phyloP scores from a whole-genome alignment of 2,329 filamentous ascomycete species.

The Blumeriella jaapii region DNA sequence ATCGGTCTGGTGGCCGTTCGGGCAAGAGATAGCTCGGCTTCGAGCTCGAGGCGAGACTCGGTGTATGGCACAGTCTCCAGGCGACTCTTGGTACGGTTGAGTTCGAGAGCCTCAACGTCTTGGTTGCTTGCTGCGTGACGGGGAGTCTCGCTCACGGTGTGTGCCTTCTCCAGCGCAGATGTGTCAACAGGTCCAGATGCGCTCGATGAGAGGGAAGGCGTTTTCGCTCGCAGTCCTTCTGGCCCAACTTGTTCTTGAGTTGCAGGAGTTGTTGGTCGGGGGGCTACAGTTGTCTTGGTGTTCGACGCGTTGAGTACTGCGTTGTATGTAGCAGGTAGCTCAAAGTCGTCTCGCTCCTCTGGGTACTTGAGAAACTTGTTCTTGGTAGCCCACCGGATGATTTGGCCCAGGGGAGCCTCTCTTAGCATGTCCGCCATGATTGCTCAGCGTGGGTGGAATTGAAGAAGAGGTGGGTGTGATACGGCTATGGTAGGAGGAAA shows the following conservation, averaged over 20 bases:
- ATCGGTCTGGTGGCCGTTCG: slow-evolving; percentile 33
- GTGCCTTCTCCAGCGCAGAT: slow-evolving; percentile 18
- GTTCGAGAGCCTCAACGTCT: slow-evolving; percentile 10
- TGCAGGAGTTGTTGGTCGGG: slow-evolving; percentile 1
- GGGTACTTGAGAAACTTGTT: slow-evolving; percentile 46
- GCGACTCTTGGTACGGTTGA: slow-evolving; percentile 18
- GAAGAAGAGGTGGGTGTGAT: not conserved
- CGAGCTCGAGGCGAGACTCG: slow-evolving; percentile 29
- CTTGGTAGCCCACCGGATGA: slow-evolving; percentile 41
- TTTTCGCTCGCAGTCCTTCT: slow-evolving; percentile 2
- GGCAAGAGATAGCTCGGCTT: slow-evolving; percentile 30
- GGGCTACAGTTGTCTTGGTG: slow-evolving; percentile 3
- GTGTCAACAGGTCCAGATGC: slow-evolving; percentile 6
- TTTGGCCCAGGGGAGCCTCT: slow-evolving; percentile 46
- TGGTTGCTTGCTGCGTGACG: slow-evolving; percentile 7
- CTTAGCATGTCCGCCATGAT: slow-evolving; percentile 32
- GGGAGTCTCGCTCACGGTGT: slow-evolving; percentile 13
- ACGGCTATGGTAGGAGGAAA: not conserved
- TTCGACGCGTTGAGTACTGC: slow-evolving; percentile 18
- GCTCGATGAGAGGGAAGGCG: slow-evolving; percentile 11
- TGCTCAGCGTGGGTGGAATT: not conserved
- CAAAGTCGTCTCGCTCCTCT: slow-evolving; percentile 45
- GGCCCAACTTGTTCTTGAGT: slow-evolving; percentile 4
- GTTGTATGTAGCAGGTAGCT: slow-evolving; percentile 35
- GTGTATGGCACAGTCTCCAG: slow-evolving; percentile 26